Conservation (phyloP, 805 yeast genomes). For the Barnettozyma botsteinii region DNA sequence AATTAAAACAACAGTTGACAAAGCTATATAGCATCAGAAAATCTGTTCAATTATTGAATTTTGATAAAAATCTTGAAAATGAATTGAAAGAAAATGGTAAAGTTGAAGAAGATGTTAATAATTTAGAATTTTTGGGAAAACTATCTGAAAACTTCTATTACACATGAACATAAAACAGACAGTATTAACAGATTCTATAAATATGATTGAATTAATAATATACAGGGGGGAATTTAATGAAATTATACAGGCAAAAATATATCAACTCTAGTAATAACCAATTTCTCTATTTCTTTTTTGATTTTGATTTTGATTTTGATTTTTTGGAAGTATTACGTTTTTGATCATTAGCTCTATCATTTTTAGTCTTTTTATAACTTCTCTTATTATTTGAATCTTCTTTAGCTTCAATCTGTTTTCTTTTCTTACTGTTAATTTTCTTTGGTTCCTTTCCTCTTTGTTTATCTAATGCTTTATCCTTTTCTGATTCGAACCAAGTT, state of each 20-base stretch:
- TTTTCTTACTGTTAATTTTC: slow-evolving; percentile 51
- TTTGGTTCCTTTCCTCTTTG: slow-evolving; percentile 27
- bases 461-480: slow-evolving; percentile 37
- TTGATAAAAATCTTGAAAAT: slow-evolving; percentile 17
- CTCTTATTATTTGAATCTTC: slow-evolving; percentile 43
- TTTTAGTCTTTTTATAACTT: slow-evolving; percentile 74
- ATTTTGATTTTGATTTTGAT: slow-evolving; percentile 14
- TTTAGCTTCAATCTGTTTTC: slow-evolving; percentile 63
- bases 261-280: background rate
- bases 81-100: background rate
- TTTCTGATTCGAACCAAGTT: slow-evolving; percentile 83
- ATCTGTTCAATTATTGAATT: slow-evolving; percentile 41
- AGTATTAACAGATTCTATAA: background rate
- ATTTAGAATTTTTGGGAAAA: slow-evolving; percentile 14
- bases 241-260: no score
- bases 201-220: background rate
- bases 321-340: slow-evolving; percentile 28
- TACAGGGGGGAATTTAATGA: no score
- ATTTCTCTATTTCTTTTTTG: slow-evolving; percentile 9
- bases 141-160: slow-evolving; percentile 20
- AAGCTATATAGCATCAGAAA: slow-evolving; percentile 40
- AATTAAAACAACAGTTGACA: slow-evolving; percentile 39
- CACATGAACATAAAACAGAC: slow-evolving; percentile 3
- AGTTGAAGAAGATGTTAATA: background rate
- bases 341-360: slow-evolving; percentile 55